Percentiles rank a stretch among this genome's conserved stretches.
phyloP scores from a whole-genome alignment of 306 rosid genomes.

The Hippophae tibetana region DNA sequence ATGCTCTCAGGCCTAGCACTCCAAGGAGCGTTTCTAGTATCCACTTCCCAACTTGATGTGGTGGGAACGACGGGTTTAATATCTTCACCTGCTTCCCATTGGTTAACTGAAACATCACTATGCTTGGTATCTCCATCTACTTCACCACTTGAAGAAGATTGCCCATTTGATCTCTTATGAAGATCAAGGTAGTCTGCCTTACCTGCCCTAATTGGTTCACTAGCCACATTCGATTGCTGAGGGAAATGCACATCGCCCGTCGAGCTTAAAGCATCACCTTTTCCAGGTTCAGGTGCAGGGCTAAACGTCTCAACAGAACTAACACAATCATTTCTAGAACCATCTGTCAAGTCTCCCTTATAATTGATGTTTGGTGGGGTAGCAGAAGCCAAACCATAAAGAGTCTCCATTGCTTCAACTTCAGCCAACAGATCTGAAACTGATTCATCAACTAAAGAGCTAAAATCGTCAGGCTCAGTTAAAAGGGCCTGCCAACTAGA shows the following conservation, averaged over 20 bases:
- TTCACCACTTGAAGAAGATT: constrained; percentile 42
- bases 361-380: constrained; percentile 58
- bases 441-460: constrained; percentile 58
- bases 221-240: constrained; percentile 35
- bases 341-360: constrained; percentile 47
- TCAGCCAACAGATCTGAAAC: constrained; percentile 97
- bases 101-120: constrained; percentile 41
- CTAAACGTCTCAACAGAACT: constrained; percentile 55
- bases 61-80: constrained; percentile 32
- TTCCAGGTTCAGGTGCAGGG: constrained; percentile 69
- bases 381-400: constrained; percentile 61
- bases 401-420: constrained; percentile 95
- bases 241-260: constrained; percentile 51
- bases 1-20: constrained; percentile 45
- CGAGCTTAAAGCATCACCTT: constrained; percentile 76
- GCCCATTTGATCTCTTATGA: constrained; percentile 36
- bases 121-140: constrained; percentile 39
- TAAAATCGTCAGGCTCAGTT: constrained; percentile 57
- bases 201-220: constrained; percentile 27
- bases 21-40: constrained; percentile 43
- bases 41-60: constrained; percentile 37
- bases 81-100: constrained; percentile 42
- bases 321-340: constrained; percentile 62
- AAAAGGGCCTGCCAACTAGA: constrained; percentile 69
- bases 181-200: constrained; percentile 37